These are phyloP conservation scores for Cercospora canescens DNA, from an alignment of 2,329 filamentous ascomycete species.

Conservation along the genomic window DNA sequence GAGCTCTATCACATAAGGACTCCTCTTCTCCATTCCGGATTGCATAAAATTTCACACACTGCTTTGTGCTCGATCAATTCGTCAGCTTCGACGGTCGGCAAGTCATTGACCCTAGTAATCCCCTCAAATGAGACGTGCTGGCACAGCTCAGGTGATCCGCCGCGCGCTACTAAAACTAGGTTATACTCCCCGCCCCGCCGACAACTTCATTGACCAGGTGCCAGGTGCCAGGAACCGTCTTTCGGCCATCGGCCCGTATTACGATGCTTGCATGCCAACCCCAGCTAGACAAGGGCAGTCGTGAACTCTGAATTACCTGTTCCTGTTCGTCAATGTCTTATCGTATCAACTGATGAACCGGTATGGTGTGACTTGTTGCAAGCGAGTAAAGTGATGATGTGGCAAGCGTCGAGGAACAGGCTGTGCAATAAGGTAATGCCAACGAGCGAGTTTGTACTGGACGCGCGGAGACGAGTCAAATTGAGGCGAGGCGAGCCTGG, in stretches of 20 bases:
- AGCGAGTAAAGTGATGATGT: background rate
- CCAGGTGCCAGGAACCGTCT: background rate
- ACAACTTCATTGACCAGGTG: background rate
- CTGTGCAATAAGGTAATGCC: too few species aligned
- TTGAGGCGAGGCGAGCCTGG: background rate
- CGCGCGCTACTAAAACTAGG: background rate
- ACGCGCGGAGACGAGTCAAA: background rate
- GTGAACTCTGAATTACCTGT: background rate
- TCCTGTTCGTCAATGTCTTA: background rate
- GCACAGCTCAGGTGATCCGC: background rate
- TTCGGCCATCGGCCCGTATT: background rate
- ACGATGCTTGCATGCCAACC: background rate
- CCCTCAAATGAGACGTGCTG: background rate
- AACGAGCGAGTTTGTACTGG: too few species aligned
- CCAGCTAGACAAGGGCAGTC: background rate
- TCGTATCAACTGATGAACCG: background rate
- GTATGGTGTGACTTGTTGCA: background rate
- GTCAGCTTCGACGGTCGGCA: background rate
- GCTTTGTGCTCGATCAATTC: background rate
- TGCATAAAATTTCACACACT: background rate
- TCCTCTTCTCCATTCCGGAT: background rate
- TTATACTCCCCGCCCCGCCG: background rate
- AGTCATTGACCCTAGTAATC: background rate
- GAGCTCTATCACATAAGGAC: too few species aligned
- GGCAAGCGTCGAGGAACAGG: too few species aligned